These are phyloP conservation scores for Rhizophlyctis rosea DNA, from an alignment of 192 early-diverging fungal species.

Conservation along the genomic window DNA sequence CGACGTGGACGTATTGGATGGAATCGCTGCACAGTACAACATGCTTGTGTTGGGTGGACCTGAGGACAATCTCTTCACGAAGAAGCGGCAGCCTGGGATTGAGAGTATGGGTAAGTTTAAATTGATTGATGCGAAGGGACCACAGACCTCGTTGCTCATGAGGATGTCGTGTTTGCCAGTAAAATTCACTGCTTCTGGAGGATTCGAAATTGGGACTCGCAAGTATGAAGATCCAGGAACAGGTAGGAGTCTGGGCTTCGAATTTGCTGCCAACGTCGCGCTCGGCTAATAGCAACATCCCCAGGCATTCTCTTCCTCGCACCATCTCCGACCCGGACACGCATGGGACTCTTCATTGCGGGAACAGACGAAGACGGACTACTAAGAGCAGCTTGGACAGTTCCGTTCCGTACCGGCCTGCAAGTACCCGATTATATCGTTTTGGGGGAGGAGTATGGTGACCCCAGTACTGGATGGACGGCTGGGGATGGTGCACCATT, in stretches of 20 bases:
- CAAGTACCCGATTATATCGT: conserved; percentile 49
- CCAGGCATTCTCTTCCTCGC: conserved; percentile 47
- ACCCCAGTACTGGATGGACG: conserved; percentile 54
- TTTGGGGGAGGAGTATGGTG: conserved; percentile 54
- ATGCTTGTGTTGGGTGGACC: conserved; percentile 62
- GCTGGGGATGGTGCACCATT: conserved; percentile 38
- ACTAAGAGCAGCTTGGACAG: conserved; percentile 40
- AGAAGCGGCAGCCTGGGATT: conserved; percentile 32
- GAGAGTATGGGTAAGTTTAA: conserved; percentile 26
- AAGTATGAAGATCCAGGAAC: conserved; percentile 48
- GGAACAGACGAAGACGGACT: conserved; percentile 46
- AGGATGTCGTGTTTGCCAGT: conserved; percentile 21
- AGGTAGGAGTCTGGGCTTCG: conserved; percentile 32
- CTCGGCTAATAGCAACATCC: neutral
- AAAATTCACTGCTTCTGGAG: conserved; percentile 42
- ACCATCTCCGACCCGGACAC: conserved; percentile 40
- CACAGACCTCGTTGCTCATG: neutral
- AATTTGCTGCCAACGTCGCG: neutral
- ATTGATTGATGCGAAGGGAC: neutral
- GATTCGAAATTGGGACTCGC: conserved; percentile 35
- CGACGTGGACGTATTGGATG: conserved; percentile 51
- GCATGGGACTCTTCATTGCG: conserved; percentile 43
- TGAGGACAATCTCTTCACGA: conserved; percentile 54
- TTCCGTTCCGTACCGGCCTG: conserved; percentile 52
- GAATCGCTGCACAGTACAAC: conserved; percentile 43